Evolutionary conservation across 805 yeast genomes (phyloP).

Genomic region (Metschnikowia hibisci): DNA sequence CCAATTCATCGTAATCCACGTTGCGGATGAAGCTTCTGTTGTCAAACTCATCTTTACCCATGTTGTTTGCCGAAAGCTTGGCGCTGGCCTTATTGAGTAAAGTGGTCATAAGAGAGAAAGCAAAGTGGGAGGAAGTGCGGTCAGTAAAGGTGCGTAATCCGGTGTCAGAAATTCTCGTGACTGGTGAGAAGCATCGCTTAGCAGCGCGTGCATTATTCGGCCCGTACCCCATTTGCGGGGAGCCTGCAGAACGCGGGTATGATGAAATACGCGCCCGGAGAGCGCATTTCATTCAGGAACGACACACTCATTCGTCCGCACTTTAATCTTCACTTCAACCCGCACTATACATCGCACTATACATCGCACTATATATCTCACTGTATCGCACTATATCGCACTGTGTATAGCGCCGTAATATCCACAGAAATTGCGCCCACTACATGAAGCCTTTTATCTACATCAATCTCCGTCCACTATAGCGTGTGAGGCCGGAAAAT

Average conservation of each 20-base stretch:
- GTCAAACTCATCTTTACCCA: constrained; percentile 1
- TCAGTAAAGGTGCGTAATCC: too few relatives aligned
- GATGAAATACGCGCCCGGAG: too few relatives aligned
- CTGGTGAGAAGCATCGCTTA: constrained; percentile 2
- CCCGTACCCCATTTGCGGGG: not conserved
- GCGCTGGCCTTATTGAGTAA: constrained; percentile 8
- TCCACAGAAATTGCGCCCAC: not conserved
- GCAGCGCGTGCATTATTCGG: constrained; percentile 1
- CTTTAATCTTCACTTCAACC: too few relatives aligned
- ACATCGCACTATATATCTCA: too few relatives aligned
- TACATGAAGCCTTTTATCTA: not conserved
- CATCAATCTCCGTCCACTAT: constrained; percentile 5
- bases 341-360: too few relatives aligned
- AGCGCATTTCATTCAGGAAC: too few relatives aligned
- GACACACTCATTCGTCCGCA: too few relatives aligned
- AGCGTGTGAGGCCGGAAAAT: constrained; percentile 14
- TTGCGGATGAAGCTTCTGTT: constrained; percentile 21
- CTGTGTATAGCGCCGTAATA: too few relatives aligned
- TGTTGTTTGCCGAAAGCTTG: constrained; percentile 3
- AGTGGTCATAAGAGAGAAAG: constrained; percentile 8
- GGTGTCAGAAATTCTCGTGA: not conserved
- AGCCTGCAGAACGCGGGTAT: not conserved
- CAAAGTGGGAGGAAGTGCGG: not conserved
- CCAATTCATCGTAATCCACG: constrained; percentile 36
- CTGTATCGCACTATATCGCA: too few relatives aligned